Evolutionary conservation across 495 filamentous ascomycete genomes (phyloP), one percentile per base, ranked within the genome.

Genomic region (Pyrenula massariospora): DNA sequence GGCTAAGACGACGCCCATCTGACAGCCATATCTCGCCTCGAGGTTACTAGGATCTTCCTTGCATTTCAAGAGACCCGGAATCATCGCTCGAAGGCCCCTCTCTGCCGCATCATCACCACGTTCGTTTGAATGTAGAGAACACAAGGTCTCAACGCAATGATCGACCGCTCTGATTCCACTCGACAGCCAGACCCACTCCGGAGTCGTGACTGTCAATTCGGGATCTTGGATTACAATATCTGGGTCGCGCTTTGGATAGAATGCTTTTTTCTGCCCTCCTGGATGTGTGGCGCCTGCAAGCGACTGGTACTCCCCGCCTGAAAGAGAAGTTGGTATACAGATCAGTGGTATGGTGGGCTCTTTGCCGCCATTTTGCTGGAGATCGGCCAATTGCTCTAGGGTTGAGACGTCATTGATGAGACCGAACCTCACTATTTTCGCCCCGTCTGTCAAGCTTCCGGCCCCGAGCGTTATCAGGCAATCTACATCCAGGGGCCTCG

Each of bases 111-210:
- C 59, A 56, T 83, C 80, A 8, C 31, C 31, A 5, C 15, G 5
- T 5, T 42, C 31, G 15, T 42, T 42, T 5, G 31, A 42, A 8
- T 8, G 31, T 15, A 42, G 31, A 42, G 31, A 42, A 42, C 31
- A 42, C 15, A 80, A 62, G 0, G 74, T 72, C 64, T 87, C 83
- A 10, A 84, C 73, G 60, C 83, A 86, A 58, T 87, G 83, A 58
- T 87, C 84, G 2, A 87, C 74, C 10, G 77, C 79, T 8, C 83
- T 71, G 3, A 87, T 69, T 0, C 83, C 84, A 1, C 78, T 82
- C 25, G 75, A 77, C 5, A 85, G 64, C 83, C 82, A 87, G 36
- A 84, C 73, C 20, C 70, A 69, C 51, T 75, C 71, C 0, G 83
- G 83, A 0, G 84, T 83, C 1, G 77, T 77, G 12, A 68, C 57